A percentile compares a stretch with the other conserved stretches of the same genome.
Conservation (phyloP, 495 filamentous ascomycete genomes). For the Penicillium malachiteum region DNA sequence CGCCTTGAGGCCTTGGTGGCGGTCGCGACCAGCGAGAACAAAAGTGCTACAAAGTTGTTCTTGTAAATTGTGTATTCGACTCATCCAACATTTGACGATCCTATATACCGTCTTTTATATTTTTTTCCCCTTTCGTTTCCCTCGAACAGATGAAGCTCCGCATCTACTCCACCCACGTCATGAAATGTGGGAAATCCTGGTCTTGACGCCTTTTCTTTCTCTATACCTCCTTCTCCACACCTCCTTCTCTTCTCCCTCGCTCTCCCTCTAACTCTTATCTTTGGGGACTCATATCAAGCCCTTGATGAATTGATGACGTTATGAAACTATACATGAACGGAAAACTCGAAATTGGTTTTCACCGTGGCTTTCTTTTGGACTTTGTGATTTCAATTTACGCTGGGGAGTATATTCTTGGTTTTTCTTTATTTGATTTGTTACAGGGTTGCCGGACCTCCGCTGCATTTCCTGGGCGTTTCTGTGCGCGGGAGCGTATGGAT, state of each 20-base stretch:
- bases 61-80: slow-evolving; percentile 24
- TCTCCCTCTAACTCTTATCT: neutral
- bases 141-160: neutral
- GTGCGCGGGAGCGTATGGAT: slow-evolving; percentile 25
- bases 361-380: slow-evolving; percentile 15
- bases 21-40: slow-evolving; percentile 81
- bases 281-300: slow-evolving; percentile 9
- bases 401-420: slow-evolving; percentile 21
- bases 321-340: slow-evolving; percentile 42
- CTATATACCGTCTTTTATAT: neutral
- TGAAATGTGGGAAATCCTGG: neutral
- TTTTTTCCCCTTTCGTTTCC: neutral
- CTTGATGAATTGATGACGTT: slow-evolving; percentile 45
- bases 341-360: slow-evolving; percentile 19
- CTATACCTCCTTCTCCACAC: neutral
- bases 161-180: neutral
- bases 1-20: slow-evolving; percentile 83
- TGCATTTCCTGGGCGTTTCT: slow-evolving; percentile 40
- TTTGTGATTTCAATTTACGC: slow-evolving; percentile 16
- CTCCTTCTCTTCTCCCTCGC: neutral
- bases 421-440: slow-evolving; percentile 10
- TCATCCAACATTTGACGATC: neutral
- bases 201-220: slow-evolving; percentile 4
- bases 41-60: slow-evolving; percentile 50
- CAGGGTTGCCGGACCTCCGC: slow-evolving; percentile 17